Evolutionary conservation across 148 eudicot species (phyloP).

Genomic region (Talinum fruticosum): DNA sequence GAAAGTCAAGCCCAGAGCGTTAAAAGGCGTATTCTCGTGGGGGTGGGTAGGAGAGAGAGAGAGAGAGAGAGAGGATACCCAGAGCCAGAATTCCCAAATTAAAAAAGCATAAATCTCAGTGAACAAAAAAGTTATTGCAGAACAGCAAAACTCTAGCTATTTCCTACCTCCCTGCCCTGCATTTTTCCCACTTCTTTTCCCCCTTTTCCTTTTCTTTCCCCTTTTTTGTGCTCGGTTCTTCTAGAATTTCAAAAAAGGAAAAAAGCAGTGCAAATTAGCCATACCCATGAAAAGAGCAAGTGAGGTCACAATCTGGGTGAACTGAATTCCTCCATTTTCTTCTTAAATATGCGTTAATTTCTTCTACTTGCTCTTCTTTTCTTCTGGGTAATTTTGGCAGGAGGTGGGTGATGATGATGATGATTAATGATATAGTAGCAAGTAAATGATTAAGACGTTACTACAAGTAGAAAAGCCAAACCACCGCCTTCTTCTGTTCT

Average conservation of each 20-base stretch:
- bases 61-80: neutral
- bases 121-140: conserved; percentile 21
- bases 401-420: neutral
- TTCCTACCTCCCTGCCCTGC: conserved; percentile 7
- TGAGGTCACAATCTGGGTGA: neutral
- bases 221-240: neutral
- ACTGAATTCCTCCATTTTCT: neutral
- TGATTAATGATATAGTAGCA: too few relatives aligned
- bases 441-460: conserved; percentile 14
- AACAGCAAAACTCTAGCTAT: conserved; percentile 16
- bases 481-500: conserved; percentile 30
- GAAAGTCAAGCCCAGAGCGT: conserved; percentile 30
- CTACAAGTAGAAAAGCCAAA: conserved; percentile 33
- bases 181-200: too few relatives aligned
- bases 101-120: conserved; percentile 2
- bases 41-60: neutral
- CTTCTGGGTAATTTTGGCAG: too few relatives aligned
- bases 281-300: neutral
- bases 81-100: neutral
- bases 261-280: neutral
- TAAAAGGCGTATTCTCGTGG: conserved; percentile 35
- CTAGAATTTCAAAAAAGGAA: neutral
- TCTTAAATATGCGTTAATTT: neutral
- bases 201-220: neutral
- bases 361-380: neutral